Evolutionary conservation across 768 basidiomycete genomes (phyloP).

Genomic region (Lactarius tabidus): DNA sequence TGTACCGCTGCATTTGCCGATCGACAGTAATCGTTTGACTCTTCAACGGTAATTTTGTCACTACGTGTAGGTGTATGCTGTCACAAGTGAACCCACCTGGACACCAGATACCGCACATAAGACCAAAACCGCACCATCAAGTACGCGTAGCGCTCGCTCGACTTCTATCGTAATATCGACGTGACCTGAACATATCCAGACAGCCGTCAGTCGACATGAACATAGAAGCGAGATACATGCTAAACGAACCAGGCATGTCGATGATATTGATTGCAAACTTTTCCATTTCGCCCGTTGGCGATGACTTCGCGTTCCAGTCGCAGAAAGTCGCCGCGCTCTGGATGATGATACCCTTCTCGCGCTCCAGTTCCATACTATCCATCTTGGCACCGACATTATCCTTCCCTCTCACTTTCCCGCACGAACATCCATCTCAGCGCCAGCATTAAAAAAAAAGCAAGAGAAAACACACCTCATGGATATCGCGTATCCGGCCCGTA

Average conservation of each 20-base stretch:
- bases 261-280: slow-evolving; percentile 97
- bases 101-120: slow-evolving; percentile 97
- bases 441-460: neutral
- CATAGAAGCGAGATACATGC: too few relatives aligned
- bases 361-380: slow-evolving; percentile 99
- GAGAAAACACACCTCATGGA: slow-evolving; percentile 77
- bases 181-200: slow-evolving; percentile 58
- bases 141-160: slow-evolving; percentile 90
- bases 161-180: slow-evolving; percentile 99
- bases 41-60: slow-evolving; percentile 35
- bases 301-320: slow-evolving; percentile 81
- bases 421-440: neutral
- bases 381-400: slow-evolving; percentile 99
- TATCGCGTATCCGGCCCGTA: slow-evolving; percentile 91
- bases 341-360: slow-evolving; percentile 99
- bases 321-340: slow-evolving; percentile 98
- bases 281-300: slow-evolving; percentile 57
- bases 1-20: slow-evolving; percentile 96
- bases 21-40: slow-evolving; percentile 99
- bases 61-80: neutral
- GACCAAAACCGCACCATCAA: slow-evolving; percentile 95
- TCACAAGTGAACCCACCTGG: slow-evolving; percentile 49
- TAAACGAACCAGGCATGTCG: slow-evolving; percentile 81
- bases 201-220: neutral
- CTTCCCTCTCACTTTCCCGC: slow-evolving; percentile 76